Evolutionary conservation across 352 stramenopile species (phyloP), one percentile per base, ranked within the genome.

Genomic region (Halophytophthora batemanensis): DNA sequence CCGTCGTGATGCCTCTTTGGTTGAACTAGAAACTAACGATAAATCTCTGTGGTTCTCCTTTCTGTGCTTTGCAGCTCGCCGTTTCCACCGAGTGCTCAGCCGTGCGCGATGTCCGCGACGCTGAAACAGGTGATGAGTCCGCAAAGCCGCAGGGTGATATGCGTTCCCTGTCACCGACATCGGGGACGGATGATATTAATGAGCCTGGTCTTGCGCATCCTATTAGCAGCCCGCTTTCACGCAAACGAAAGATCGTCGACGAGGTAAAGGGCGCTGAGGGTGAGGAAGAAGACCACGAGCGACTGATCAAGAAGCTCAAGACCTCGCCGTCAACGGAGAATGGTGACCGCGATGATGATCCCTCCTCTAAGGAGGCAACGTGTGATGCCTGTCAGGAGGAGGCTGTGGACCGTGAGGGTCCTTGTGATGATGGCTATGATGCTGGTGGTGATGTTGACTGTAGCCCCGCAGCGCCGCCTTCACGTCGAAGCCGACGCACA

Each of bases 101-200:
- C 33, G 33, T 14, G 3, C 11, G 33, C 33, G 33, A 38, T 5
- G 33, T 13, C 33, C 33, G 43, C 31, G 25, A 60, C 39, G 29
- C 52, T 35, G 23, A 56, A 43, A 49, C 53, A 83, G 67, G 63
- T 81, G 74, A 81, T 64, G 38, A 66, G 21, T 36, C 45, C 55
- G 46, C 59, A 41, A 49, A 49, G 48, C 22, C 36, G 29, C 45
- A 39, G 52, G 68, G 74, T 64, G 67, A 59, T 72, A 67, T 67
- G 58, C 53, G 46, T 69, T 61, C 54, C 61, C 50, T 64, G 19
- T 42, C 47, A 23, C 19, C 45, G 43, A 63, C 61, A 45, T 64
- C 53, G 38, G 59, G 31, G 69, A 69, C 64, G 60, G 58, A 67
- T 75, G 68, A 66, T 87, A 86, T 89, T 89, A 89, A 89, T 85